Evolutionary conservation across 2,329 filamentous ascomycete genomes (phyloP), one percentile per base, ranked within the genome.

Genomic region (Stemphylium vesicarium): DNA sequence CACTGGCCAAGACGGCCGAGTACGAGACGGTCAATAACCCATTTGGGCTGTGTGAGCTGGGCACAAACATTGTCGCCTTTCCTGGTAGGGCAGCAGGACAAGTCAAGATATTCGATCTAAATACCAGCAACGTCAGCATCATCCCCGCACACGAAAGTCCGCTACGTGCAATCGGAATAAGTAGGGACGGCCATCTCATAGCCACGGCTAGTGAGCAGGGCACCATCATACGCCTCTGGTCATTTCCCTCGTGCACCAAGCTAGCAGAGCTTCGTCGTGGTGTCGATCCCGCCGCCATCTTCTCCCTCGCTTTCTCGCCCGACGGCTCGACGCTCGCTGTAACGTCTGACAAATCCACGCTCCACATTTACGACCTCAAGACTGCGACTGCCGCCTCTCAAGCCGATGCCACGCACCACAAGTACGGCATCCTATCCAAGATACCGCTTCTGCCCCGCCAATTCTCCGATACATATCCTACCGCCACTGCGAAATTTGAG

Each of bases 121-220:
- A 82, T 15, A 91, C 87, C 0, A 87, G 88, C 44, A 94, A 91
- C 66, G 91, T 98, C 61, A 96, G 89, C 78, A 96, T 99, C 73
- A 92, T 98, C 55, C 92, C 92, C 1, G 95, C 94, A 3, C 95
- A 99, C 73, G 88, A 88, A 4, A 89, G 89, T 0, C 82, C 89
- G 0, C 79, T 99, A 15, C 85, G 89, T 56, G 92, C 92, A 37
- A 82, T 99, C 62, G 85, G 88, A 10, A 79, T 99, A 32, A 96
- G 91, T 64, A 83, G 82, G 0, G 90, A 96, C 69, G 92, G 91
- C 3, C 85, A 91, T 43, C 77, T 96, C 13, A 79, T 98, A 26
- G 95, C 93, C 12, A 97, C 92, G 1, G 94, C 94, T 10, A 96
- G 93, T 74, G 91, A 96, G 75, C 91, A 90, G 81, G 95, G 95